phyloP scores from a whole-genome alignment of 2,329 filamentous ascomycete species.

The Apiospora aurea region DNA sequence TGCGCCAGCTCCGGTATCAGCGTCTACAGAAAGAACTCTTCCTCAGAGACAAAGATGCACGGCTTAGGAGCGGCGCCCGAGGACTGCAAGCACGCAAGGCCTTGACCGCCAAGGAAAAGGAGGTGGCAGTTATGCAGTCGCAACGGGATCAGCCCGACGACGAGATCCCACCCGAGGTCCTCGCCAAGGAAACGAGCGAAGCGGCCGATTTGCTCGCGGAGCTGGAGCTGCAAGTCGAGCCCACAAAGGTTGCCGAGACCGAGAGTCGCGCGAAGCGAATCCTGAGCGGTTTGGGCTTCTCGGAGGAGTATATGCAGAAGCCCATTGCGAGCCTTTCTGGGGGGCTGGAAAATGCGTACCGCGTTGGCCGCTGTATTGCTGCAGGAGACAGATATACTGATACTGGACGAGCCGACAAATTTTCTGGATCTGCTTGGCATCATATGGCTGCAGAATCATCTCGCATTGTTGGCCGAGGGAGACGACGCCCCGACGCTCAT shows the following conservation, averaged over 20 bases:
- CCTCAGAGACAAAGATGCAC: constrained; percentile 75
- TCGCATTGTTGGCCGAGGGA: constrained; percentile 62
- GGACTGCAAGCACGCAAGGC: constrained; percentile 80
- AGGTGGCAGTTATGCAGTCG: constrained; percentile 62
- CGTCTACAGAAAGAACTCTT: constrained; percentile 70
- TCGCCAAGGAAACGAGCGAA: constrained; percentile 72
- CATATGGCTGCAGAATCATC: constrained; percentile 81
- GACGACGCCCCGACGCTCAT: constrained; percentile 70
- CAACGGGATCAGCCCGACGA: constrained; percentile 58
- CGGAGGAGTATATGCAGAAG: constrained; percentile 64
- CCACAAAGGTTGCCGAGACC: constrained; percentile 67
- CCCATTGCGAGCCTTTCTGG: constrained; percentile 74
- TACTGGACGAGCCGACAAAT: constrained; percentile 88
- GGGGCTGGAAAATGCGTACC: constrained; percentile 78
- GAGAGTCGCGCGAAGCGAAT: constrained; percentile 72
- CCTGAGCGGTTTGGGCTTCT: constrained; percentile 75
- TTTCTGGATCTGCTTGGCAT: constrained; percentile 85
- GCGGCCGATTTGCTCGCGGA: constrained; percentile 74
- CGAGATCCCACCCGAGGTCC: constrained; percentile 60
- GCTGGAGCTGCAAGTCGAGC: constrained; percentile 72
- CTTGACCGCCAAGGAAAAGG: constrained; percentile 72
- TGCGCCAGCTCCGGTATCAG: constrained; percentile 68
- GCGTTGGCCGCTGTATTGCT: constrained; percentile 71
- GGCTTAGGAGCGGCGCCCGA: constrained; percentile 75
- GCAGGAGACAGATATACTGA: constrained; percentile 77